phyloP scores from a whole-genome alignment of 2,329 filamentous ascomycete genomes.

The Aspergillus eucalypticola region DNA sequence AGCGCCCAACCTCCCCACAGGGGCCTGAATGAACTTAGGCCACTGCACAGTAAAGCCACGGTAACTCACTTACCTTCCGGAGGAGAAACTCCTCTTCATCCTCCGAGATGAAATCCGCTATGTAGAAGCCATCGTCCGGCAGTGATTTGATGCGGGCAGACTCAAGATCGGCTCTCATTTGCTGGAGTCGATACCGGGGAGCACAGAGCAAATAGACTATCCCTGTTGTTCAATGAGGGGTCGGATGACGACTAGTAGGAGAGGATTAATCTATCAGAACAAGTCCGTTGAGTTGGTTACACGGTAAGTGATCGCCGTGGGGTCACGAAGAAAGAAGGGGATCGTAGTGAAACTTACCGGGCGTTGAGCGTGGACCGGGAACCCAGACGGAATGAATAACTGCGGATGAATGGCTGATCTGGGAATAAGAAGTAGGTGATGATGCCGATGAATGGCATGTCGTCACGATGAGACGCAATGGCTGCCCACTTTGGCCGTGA shows the following conservation, averaged over 20 bases:
- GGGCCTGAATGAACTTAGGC: no score
- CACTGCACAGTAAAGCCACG: background rate
- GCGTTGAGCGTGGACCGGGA: background rate
- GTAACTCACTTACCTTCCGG: constrained; percentile 64
- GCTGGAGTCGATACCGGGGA: background rate
- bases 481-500: background rate
- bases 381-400: background rate
- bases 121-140: constrained; percentile 68
- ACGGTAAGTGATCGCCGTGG: background rate
- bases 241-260: background rate
- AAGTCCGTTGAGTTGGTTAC: background rate
- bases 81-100: constrained; percentile 73
- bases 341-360: background rate
- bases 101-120: constrained; percentile 76
- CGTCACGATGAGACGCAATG: constrained; percentile 5
- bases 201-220: background rate
- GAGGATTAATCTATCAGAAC: background rate
- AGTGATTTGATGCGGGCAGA: constrained; percentile 33
- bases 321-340: background rate
- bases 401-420: no score
- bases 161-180: constrained; percentile 27
- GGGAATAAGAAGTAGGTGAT: background rate
- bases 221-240: background rate
- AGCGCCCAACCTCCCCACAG: background rate
- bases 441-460: constrained; percentile 7